Percentiles rank a stretch among this genome's conserved stretches.
Conservation (phyloP, 148 eudicot genomes). For the Camellia sinensis region DNA sequence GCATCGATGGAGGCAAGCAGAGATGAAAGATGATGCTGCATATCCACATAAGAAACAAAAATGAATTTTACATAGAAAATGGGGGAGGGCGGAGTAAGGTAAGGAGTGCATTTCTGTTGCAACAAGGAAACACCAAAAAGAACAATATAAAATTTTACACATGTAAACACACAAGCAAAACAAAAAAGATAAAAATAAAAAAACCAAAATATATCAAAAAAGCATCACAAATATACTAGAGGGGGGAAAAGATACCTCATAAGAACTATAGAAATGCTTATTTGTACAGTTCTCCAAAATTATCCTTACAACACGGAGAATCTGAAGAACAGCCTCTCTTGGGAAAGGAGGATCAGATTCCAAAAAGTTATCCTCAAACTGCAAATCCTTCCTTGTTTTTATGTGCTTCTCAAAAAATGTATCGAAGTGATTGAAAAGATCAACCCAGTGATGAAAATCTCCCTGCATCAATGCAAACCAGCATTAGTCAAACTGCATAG, state of each 20-base stretch:
- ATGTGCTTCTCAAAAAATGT: conserved; percentile 80
- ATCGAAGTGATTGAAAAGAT: conserved; percentile 89
- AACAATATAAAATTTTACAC: background rate
- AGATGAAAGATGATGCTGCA: conserved; percentile 86
- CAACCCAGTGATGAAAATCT: conserved; percentile 94
- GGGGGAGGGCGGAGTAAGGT: background rate
- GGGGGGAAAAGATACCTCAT: conserved; percentile 58
- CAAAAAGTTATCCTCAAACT: conserved; percentile 70
- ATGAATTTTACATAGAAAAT: conserved; percentile 9
- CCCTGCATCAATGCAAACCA: conserved; percentile 58
- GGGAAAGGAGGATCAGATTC: conserved; percentile 87
- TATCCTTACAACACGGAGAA: conserved; percentile 77
- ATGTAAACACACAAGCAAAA: background rate
- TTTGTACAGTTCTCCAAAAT: conserved; percentile 92
- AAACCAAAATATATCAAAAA: background rate
- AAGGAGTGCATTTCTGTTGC: too few species aligned
- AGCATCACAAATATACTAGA: background rate
- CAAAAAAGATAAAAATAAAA: background rate
- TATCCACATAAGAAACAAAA: background rate
- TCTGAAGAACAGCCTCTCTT: conserved; percentile 86
- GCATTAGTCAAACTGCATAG: conserved; percentile 19
- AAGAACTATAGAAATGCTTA: conserved; percentile 86
- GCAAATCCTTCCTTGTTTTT: conserved; percentile 86
- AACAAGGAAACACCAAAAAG: background rate
- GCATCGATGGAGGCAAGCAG: conserved; percentile 89